Evolutionary conservation across 176 grass and related monocot genomes (phyloP).

Genomic region (Avena insularis): DNA sequence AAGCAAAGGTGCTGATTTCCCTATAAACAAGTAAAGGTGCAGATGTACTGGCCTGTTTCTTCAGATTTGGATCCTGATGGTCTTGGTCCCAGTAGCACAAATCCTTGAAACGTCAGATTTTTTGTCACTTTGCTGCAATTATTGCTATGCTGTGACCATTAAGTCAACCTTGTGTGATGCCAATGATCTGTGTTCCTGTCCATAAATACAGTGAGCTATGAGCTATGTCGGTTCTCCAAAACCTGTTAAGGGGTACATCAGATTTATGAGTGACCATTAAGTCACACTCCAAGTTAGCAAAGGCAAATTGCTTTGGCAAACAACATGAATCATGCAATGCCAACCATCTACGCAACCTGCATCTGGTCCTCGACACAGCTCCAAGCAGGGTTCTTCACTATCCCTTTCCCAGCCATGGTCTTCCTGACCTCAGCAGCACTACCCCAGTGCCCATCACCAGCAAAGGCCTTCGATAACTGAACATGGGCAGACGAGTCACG

Average conservation of each 20-base stretch:
- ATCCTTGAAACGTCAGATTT: not conserved
- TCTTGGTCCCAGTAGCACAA: not conserved
- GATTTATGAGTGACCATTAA: not conserved
- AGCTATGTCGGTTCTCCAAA: not conserved
- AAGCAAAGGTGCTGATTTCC: no score
- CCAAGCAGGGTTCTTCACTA: conserved; percentile 43
- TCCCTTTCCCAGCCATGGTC: conserved; percentile 37
- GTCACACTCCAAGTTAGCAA: not conserved
- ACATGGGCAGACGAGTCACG: conserved; percentile 50
- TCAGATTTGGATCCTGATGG: not conserved
- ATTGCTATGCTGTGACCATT: not conserved
- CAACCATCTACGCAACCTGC: not conserved
- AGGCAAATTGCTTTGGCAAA: not conserved
- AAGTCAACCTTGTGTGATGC: not conserved
- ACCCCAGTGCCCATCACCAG: conserved; percentile 47
- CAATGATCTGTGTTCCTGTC: not conserved
- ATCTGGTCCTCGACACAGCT: conserved; percentile 39
- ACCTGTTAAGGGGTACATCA: not conserved
- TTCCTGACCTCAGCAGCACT: conserved; percentile 47
- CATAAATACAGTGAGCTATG: not conserved
- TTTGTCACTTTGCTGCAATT: not conserved
- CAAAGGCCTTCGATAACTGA: conserved; percentile 49
- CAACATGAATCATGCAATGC: not conserved
- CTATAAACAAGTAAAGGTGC: not conserved
- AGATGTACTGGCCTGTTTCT: not conserved